Evolutionary conservation across 1,139 yeast genomes (phyloP), one percentile per base, ranked within the genome.

Genomic region (Hanseniaspora gamundiae): DNA sequence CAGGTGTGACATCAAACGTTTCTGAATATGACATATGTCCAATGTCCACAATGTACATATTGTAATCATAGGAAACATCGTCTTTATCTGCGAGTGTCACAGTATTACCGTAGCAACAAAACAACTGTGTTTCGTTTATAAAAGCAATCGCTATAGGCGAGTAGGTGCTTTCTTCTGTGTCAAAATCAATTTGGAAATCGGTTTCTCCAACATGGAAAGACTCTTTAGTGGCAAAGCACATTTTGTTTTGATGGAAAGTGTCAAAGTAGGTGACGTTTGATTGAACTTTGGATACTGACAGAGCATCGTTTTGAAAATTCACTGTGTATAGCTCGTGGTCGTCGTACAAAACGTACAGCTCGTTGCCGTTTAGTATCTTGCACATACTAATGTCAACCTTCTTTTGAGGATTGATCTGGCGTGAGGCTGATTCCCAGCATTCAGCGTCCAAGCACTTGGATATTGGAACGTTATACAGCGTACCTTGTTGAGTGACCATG

Each of bases 1-100:
- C 75, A 7, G 77, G 75, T 2, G 80, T 73, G 3, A 76, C 68
- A 45, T 79, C 77, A 43, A 54, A 71, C 0, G 76, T 59, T 27
- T 51, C 53, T 8, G 43, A 39, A 14, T 26, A 30, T 10, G 30
- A 17, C 6, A 30, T 33, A 17, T 36, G 40, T 4, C 43, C 29
- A 10, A 39, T 36, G 8, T 50, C 45, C 13, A 57, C 53, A 21
- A 58, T 41, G 41, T 47, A 55, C 41, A 49, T 51, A 24, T 49
- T 51, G 39, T 56, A 54, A 43, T 55, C 57, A 42, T 57, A 54
- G 41, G 47, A 40, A 4, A 52, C 53, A 14, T 54, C 56, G 13
- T 49, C 53, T 1, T 45, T 55, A 2, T 49, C 49, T 31, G 51
- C 52, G 9, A 24, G 26, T 8, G 48, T 28, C 2, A 53, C 45